Conservation (phyloP, 2,329 filamentous ascomycete species). For the Ophiobolus disseminans region DNA sequence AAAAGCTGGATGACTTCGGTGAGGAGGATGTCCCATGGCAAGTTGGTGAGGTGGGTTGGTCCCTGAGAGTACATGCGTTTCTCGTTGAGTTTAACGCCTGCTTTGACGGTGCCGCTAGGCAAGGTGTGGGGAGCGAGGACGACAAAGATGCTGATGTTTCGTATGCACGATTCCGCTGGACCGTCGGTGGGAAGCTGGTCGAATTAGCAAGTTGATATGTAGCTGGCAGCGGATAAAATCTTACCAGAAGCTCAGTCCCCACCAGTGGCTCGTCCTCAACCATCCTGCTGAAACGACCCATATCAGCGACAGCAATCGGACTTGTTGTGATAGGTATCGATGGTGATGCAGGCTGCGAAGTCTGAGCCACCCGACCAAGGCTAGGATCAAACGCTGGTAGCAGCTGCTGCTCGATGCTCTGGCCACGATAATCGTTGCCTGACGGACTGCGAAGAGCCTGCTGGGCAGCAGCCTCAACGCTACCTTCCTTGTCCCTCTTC, state of each 20-base stretch:
- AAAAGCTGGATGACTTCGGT: conserved; percentile 24
- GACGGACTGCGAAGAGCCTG: conserved; percentile 5
- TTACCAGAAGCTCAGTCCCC: conserved; percentile 1
- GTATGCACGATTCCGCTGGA: conserved; percentile 20
- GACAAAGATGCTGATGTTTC: conserved; percentile 69
- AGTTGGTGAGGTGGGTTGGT: conserved; percentile 14
- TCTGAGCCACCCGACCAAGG: conserved; percentile 5
- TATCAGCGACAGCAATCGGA: background rate
- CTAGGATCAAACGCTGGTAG: conserved; percentile 15
- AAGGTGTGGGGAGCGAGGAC: conserved; percentile 39
- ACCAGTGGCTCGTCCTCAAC: background rate
- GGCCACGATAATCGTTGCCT: background rate
- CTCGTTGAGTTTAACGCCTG: conserved; percentile 55
- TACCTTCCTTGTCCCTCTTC: conserved; percentile 42
- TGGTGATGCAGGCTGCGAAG: conserved; percentile 5
- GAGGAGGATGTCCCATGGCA: conserved; percentile 27
- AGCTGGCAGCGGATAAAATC: no score
- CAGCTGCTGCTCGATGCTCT: conserved; percentile 19
- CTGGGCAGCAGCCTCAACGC: conserved; percentile 20
- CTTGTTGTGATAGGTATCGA: background rate
- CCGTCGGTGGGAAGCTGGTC: conserved; percentile 11
- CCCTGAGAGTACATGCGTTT: conserved; percentile 28
- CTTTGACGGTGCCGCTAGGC: conserved; percentile 56
- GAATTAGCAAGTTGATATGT: conserved; percentile 2
- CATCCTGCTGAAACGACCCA: background rate